These are phyloP conservation scores for Fistulifera solaris DNA, from an alignment of 108 stramenopile species.

Conservation along the genomic window DNA sequence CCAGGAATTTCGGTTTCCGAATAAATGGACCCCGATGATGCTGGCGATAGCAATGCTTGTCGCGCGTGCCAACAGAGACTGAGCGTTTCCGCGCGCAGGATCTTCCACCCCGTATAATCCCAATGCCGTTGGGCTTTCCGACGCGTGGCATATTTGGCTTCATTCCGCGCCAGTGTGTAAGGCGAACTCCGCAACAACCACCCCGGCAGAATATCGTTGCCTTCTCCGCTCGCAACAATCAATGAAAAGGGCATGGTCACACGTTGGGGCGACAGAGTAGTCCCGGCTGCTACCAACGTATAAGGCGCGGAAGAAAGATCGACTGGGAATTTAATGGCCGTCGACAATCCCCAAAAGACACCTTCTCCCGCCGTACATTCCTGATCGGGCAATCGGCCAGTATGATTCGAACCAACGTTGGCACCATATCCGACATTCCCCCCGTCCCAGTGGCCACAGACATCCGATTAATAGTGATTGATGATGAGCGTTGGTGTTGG, in stretches of 20 bases:
- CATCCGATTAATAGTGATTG: slow-evolving; percentile 82
- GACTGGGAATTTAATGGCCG: slow-evolving; percentile 85
- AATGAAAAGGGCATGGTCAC: slow-evolving; percentile 85
- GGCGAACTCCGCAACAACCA: slow-evolving; percentile 82
- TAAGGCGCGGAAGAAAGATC: slow-evolving; percentile 80
- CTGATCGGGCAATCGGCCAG: slow-evolving; percentile 89
- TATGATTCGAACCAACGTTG: slow-evolving; percentile 95
- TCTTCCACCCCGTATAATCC: slow-evolving; percentile 73
- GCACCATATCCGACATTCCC: slow-evolving; percentile 94
- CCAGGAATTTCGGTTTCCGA: slow-evolving; percentile 41
- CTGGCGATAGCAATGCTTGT: slow-evolving; percentile 9
- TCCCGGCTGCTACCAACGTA: slow-evolving; percentile 87
- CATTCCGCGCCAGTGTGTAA: slow-evolving; percentile 77
- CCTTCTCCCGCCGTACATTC: slow-evolving; percentile 88
- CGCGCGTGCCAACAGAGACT: slow-evolving; percentile 51
- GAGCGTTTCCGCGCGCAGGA: slow-evolving; percentile 50
- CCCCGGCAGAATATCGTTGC: slow-evolving; percentile 80
- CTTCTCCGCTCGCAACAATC: slow-evolving; percentile 33
- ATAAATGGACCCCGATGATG: slow-evolving; percentile 7
- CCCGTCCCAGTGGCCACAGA: slow-evolving; percentile 87
- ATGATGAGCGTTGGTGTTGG: slow-evolving; percentile 86
- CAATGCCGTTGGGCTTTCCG: slow-evolving; percentile 61
- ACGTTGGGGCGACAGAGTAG: slow-evolving; percentile 67
- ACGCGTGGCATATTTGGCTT: slow-evolving; percentile 72
- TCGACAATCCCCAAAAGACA: slow-evolving; percentile 84